Conservation (phyloP, 2,329 filamentous ascomycete genomes). For the Diplodia mutila region DNA sequence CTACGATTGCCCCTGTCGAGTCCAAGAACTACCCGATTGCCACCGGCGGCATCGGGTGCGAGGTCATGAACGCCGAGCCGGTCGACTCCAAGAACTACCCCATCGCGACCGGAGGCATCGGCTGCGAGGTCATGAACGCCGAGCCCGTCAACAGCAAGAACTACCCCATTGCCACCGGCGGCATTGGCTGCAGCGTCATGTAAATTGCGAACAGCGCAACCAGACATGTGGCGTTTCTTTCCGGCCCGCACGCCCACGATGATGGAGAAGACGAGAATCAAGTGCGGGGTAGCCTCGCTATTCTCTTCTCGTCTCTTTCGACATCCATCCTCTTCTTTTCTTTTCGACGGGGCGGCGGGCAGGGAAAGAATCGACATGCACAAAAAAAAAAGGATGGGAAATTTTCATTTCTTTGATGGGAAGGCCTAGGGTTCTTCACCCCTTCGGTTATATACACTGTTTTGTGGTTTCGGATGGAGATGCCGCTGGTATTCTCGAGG, state of each 20-base stretch:
- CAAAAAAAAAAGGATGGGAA: neutral
- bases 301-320: too few species aligned
- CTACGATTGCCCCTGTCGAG: neutral
- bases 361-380: neutral
- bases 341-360: too few species aligned
- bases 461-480: neutral
- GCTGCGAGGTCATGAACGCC: slow-evolving; percentile 14
- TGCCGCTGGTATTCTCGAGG: slow-evolving; percentile 16
- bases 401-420: neutral
- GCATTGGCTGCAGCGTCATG: slow-evolving; percentile 9
- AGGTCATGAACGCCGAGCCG: slow-evolving; percentile 1
- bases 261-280: neutral
- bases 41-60: neutral
- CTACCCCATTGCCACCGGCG: neutral
- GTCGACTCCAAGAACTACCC: neutral
- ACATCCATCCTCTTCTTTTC: too few species aligned
- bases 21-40: neutral
- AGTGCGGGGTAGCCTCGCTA: too few species aligned
- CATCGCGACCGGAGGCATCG: neutral
- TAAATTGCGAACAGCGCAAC: slow-evolving; percentile 9
- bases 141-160: neutral
- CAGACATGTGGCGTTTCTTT: neutral
- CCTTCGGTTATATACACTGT: neutral
- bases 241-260: neutral
- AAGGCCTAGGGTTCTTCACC: neutral